Evolutionary conservation across 2,329 filamentous ascomycete species (phyloP).

Genomic region (Helotiales sp.): DNA sequence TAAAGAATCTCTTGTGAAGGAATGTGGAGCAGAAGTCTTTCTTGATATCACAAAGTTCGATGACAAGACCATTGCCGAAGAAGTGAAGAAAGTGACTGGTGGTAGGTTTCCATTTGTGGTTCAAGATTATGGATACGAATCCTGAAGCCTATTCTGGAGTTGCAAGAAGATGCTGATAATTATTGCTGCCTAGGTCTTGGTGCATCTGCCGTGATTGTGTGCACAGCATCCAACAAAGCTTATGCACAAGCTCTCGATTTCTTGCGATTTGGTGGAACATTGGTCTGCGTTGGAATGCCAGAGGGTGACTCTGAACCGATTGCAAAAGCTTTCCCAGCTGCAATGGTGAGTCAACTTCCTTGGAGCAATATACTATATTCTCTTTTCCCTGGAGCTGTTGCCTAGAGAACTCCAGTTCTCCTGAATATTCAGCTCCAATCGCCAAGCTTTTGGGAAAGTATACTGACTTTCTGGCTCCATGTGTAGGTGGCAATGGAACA

Average conservation of each 20-base stretch:
- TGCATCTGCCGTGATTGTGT: conserved; percentile 51
- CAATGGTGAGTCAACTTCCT: too few species aligned
- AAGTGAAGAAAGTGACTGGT: conserved; percentile 56
- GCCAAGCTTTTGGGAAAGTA: too few species aligned
- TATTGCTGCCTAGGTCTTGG: conserved; percentile 8
- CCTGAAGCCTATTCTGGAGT: not conserved
- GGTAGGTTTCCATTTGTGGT: conserved; percentile 37
- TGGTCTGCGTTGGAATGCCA: conserved; percentile 54
- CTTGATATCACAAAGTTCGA: conserved; percentile 57
- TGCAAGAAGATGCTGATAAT: not conserved
- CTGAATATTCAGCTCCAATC: too few species aligned
- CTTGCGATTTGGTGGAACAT: conserved; percentile 48
- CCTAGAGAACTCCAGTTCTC: too few species aligned
- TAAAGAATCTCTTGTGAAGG: conserved; percentile 57
- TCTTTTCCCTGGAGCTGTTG: too few species aligned
- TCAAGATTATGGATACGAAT: not conserved
- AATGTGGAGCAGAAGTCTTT: conserved; percentile 66
- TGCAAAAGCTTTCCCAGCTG: conserved; percentile 42
- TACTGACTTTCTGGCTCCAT: too few species aligned
- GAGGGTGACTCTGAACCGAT: conserved; percentile 46
- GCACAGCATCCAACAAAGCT: conserved; percentile 49
- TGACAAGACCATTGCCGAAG: conserved; percentile 49
- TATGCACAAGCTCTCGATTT: conserved; percentile 50
- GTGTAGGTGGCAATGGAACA: conserved; percentile 43
- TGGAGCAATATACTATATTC: too few species aligned